Conservation (phyloP, 2,329 filamentous ascomycete species). For the Chrysoporthe austroafricana region DNA sequence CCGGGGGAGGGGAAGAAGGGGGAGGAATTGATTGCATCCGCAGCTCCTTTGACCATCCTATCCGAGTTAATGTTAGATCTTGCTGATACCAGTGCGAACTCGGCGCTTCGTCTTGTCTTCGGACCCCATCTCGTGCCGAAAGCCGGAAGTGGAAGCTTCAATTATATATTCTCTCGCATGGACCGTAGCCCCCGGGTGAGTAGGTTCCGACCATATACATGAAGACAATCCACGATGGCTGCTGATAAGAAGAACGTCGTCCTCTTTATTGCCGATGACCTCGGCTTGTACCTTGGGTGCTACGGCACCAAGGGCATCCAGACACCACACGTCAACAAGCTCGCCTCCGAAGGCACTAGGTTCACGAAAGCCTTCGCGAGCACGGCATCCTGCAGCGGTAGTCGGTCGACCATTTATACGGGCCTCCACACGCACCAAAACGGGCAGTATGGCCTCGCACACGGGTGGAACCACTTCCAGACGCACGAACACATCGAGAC, state of each 20-base stretch:
- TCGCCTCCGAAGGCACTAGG: conserved; percentile 40
- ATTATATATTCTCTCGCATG: background rate
- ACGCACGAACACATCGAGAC: conserved; percentile 48
- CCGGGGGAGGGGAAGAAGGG: too few relatives aligned
- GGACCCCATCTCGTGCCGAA: too few relatives aligned
- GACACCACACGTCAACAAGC: conserved; percentile 45
- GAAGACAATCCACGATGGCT: too few relatives aligned
- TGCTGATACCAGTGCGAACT: too few relatives aligned
- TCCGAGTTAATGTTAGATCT: too few relatives aligned
- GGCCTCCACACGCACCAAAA: conserved; percentile 51
- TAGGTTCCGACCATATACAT: background rate
- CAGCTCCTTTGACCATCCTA: too few relatives aligned
- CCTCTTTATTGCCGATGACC: conserved; percentile 11
- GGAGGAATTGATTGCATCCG: too few relatives aligned
- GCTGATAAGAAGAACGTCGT: conserved; percentile 8
- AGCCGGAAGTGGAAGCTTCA: background rate
- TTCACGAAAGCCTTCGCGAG: conserved; percentile 47
- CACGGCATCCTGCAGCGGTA: conserved; percentile 51
- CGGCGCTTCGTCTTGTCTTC: too few relatives aligned
- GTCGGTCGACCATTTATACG: conserved; percentile 49
- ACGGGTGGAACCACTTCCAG: conserved; percentile 43
- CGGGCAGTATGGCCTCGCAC: conserved; percentile 47
- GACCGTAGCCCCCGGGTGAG: background rate
- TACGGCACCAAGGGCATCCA: conserved; percentile 34
- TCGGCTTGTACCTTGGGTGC: conserved; percentile 2